phyloP scores from a whole-genome alignment of 2,329 filamentous ascomycete species.

The Aspergillus fischeri region DNA sequence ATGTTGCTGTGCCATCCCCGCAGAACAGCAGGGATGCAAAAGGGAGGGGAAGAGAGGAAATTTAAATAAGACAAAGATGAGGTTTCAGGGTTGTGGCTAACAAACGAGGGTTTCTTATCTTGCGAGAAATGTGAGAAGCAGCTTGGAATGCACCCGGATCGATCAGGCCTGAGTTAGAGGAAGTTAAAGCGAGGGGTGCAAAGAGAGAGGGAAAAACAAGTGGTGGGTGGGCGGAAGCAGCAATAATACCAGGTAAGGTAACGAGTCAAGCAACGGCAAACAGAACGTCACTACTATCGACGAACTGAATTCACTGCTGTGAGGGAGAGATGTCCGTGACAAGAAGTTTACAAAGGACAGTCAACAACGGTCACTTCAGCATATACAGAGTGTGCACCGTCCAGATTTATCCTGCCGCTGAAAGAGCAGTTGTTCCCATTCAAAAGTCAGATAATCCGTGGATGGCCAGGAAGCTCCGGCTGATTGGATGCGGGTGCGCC shows the following conservation, averaged over 20 bases:
- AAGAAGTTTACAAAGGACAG: background rate
- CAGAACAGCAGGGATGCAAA: slow-evolving; percentile 18
- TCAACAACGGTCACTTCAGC: background rate
- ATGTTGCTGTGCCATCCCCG: slow-evolving; percentile 41
- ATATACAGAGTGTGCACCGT: background rate
- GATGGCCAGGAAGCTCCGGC: slow-evolving; percentile 2
- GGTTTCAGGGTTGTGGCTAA: background rate
- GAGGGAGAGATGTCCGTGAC: background rate
- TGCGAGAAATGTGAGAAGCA: background rate
- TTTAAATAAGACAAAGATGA: background rate
- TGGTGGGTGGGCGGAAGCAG: background rate
- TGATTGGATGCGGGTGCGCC: slow-evolving; percentile 9
- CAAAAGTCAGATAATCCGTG: background rate
- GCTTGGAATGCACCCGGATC: background rate
- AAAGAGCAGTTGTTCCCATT: background rate
- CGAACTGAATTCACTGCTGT: background rate
- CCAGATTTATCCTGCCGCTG: background rate
- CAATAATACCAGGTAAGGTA: slow-evolving; percentile 4
- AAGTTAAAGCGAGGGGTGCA: background rate
- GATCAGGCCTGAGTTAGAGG: background rate
- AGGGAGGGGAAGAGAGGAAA: slow-evolving; percentile 4
- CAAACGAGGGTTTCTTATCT: background rate
- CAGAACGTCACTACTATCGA: slow-evolving; percentile 5
- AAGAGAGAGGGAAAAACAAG: background rate
- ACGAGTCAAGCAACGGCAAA: slow-evolving; percentile 15